Evolutionary conservation across 371 early-diverging fungal genomes (phyloP), one percentile per base, ranked within the genome.

Genomic region (Sporodiniella umbellata): DNA sequence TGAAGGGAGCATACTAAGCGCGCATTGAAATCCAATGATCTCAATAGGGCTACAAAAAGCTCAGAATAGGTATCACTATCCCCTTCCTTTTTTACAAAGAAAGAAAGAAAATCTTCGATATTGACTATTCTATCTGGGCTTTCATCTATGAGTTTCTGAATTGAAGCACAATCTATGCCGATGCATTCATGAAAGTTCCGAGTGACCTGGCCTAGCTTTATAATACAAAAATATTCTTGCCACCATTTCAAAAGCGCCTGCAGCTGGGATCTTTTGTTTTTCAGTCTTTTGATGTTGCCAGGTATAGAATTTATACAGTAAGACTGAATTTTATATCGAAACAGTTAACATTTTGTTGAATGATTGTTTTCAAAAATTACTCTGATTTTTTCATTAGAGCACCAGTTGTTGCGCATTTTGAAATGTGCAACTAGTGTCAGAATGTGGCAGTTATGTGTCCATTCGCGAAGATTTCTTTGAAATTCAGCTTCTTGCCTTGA

Each of bases 1-100:
- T 87, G 87, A 3, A 90, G 51, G 4, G 90, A 87, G 31, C 72
- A 75, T 3, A 90, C 72, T 6, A 90, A 56, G 12, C 90, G 73
- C 0, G 81, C 54, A 33, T 80, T 74, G 21, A 79, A 59, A 3
- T 75, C 79, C 12, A 81, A 54, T 0, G 80, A 58, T 15, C 88
- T 66, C 38, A 78, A 66, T 1, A 81, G 57, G 1, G 81, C 79
- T 1, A 79, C 79, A 54, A 90, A 85, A 6, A 85, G 49, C 50
- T 86, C 64, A 1, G 78, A 72, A 42, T 72, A 72, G 2, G 76
- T 72, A 48, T 86, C 84, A 1, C 72, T 66, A 2, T 68, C 61
- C 8, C 70, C 74, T 5, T 55, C 31, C 39, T 59, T 58, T 2
- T 12, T 8, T 1, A 45, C 33, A 8, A 71, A 35, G 0, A 56